A percentile compares a stretch with the other conserved stretches of the same genome.
These are phyloP conservation scores for Saprolegnia parasitica DNA, from an alignment of 352 stramenopile species.

Conservation along the genomic window DNA sequence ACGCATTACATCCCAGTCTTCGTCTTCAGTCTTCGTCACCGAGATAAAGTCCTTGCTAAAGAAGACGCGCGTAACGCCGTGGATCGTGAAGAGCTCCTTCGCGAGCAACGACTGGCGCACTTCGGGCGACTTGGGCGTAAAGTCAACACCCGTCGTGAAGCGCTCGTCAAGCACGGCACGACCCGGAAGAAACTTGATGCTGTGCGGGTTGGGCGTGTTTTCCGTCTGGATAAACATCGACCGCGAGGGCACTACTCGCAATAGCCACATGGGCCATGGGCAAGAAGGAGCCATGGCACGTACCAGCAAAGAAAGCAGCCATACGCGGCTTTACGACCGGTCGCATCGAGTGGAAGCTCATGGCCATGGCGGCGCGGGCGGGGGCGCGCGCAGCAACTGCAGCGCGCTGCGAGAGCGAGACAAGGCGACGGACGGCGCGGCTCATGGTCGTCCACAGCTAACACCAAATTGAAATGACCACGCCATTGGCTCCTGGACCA, in stretches of 20 bases:
- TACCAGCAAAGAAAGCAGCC: slow-evolving; percentile 13
- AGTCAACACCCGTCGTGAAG: slow-evolving; percentile 85
- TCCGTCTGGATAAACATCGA: slow-evolving; percentile 99
- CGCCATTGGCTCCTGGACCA: background rate
- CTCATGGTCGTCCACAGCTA: background rate
- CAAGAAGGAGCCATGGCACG: background rate
- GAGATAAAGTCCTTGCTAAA: slow-evolving; percentile 98
- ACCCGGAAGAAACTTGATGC: slow-evolving; percentile 97
- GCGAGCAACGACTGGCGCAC: slow-evolving; percentile 91
- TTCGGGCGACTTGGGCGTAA: slow-evolving; percentile 77
- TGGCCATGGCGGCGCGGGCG: no score
- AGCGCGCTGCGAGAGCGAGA: background rate
- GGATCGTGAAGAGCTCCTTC: slow-evolving; percentile 95
- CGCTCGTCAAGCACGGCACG: slow-evolving; percentile 85
- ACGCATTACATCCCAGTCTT: slow-evolving; percentile 88
- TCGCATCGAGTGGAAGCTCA: background rate
- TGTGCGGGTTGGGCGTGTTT: slow-evolving; percentile 96
- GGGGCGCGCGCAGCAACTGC: background rate
- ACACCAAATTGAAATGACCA: background rate
- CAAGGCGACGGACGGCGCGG: background rate
- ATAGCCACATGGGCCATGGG: background rate
- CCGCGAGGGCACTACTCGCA: slow-evolving; percentile 38
- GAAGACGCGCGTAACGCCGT: slow-evolving; percentile 95
- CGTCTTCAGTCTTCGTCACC: slow-evolving; percentile 94
- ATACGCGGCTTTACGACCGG: background rate